These are phyloP conservation scores for Neoconidiobolus thromboides DNA, from an alignment of 371 early-diverging fungal genomes.

Conservation along the genomic window DNA sequence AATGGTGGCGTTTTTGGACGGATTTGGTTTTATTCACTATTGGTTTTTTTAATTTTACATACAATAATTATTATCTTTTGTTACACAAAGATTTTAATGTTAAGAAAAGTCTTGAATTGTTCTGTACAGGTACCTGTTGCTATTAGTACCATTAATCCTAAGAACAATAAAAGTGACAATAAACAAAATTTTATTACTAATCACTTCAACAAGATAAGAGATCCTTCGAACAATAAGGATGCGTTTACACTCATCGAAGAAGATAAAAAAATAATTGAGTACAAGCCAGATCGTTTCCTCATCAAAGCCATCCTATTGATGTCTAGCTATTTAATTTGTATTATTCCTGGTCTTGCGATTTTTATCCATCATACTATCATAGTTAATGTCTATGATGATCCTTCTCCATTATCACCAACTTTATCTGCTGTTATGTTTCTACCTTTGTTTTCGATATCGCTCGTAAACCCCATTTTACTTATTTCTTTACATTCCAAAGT, in stretches of 20 bases:
- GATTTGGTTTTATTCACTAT: background rate
- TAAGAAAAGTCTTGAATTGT: too few species aligned
- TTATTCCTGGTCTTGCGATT: background rate
- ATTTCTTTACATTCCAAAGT: slow-evolving; percentile 1
- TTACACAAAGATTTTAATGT: background rate
- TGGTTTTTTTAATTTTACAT: background rate
- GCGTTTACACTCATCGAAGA: too few species aligned
- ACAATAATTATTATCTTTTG: background rate
- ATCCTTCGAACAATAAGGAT: too few species aligned
- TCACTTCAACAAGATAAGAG: too few species aligned
- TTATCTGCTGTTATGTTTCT: background rate
- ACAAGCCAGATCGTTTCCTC: background rate
- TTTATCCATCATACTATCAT: background rate
- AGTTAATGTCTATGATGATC: background rate
- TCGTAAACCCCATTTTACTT: slow-evolving; percentile 6
- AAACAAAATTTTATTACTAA: too few species aligned
- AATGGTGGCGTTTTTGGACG: background rate
- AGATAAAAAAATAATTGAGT: too few species aligned
- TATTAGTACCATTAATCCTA: too few species aligned
- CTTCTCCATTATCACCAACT: background rate
- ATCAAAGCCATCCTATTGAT: background rate
- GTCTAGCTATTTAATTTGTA: background rate
- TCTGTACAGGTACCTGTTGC: too few species aligned
- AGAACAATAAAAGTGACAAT: too few species aligned
- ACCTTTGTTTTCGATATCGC: background rate